These are phyloP conservation scores for Puccinia triticina DNA, from an alignment of 1,284 basidiomycete genomes.

Conservation along the genomic window DNA sequence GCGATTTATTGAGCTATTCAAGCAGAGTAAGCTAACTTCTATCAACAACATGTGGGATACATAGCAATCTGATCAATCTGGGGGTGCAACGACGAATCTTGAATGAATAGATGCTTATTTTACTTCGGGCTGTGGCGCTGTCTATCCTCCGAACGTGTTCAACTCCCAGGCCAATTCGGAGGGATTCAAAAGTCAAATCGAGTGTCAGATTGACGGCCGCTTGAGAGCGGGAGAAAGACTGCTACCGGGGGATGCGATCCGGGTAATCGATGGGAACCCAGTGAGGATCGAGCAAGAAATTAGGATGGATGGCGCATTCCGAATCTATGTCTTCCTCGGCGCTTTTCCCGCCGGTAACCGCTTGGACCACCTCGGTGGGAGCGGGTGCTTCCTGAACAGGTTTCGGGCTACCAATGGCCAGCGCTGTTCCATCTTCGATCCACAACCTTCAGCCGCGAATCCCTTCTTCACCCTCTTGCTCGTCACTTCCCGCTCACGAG, in stretches of 20 bases:
- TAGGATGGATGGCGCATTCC: slow-evolving; percentile 59
- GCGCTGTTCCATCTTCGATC: slow-evolving; percentile 54
- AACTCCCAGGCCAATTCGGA: slow-evolving; percentile 56
- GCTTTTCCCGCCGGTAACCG: background rate
- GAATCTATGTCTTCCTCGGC: slow-evolving; percentile 39
- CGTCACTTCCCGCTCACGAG: slow-evolving; percentile 54
- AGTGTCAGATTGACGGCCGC: slow-evolving; percentile 52
- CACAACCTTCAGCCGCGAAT: slow-evolving; percentile 54
- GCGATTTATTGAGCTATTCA: slow-evolving; percentile 50
- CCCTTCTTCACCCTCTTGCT: slow-evolving; percentile 57
- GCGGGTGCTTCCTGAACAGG: slow-evolving; percentile 56
- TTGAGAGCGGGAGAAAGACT: slow-evolving; percentile 56
- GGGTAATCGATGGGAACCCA: slow-evolving; percentile 58
- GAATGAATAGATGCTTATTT: slow-evolving; percentile 28
- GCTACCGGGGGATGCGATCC: slow-evolving; percentile 56
- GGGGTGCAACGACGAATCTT: background rate
- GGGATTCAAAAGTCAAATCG: slow-evolving; percentile 54
- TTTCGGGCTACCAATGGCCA: slow-evolving; percentile 45
- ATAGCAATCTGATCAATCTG: background rate
- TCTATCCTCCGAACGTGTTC: slow-evolving; percentile 57
- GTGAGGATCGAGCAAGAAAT: slow-evolving; percentile 58
- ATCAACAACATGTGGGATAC: background rate
- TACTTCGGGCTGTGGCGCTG: slow-evolving; percentile 57
- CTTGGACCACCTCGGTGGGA: slow-evolving; percentile 27
- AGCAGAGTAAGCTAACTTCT: background rate